Conservation (phyloP, 2,329 filamentous ascomycete species). For the Claviceps sp. region DNA sequence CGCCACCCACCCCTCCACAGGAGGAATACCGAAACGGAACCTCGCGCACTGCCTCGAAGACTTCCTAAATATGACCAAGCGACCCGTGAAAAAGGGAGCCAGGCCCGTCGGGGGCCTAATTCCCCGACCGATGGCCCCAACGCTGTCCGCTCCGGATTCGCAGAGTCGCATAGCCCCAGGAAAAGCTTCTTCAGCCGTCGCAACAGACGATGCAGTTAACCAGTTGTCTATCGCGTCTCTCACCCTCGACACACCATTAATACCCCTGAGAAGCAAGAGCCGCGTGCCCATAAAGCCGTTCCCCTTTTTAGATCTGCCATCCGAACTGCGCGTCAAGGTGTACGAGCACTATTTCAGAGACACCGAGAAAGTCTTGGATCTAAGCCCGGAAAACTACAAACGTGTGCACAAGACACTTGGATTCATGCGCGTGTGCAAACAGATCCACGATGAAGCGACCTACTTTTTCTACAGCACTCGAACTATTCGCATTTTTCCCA, state of each 20-base stretch:
- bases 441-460: slow-evolving; percentile 49
- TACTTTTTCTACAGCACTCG: slow-evolving; percentile 52
- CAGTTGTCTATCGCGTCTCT: slow-evolving; percentile 29
- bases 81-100: slow-evolving; percentile 11
- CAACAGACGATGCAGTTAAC: slow-evolving; percentile 28
- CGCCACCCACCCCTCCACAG: background rate
- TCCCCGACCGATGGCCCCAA: slow-evolving; percentile 17
- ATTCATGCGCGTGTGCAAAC: slow-evolving; percentile 47
- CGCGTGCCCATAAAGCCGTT: slow-evolving; percentile 34
- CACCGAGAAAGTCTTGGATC: slow-evolving; percentile 43
- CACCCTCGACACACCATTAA: slow-evolving; percentile 25
- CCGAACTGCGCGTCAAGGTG: slow-evolving; percentile 56
- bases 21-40: background rate
- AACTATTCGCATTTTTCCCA: slow-evolving; percentile 54
- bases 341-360: slow-evolving; percentile 50
- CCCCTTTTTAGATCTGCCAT: slow-evolving; percentile 52
- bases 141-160: slow-evolving; percentile 19
- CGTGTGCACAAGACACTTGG: slow-evolving; percentile 45
- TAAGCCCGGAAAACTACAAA: slow-evolving; percentile 53
- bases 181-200: slow-evolving; percentile 19
- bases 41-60: background rate
- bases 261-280: slow-evolving; percentile 18
- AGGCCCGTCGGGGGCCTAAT: slow-evolving; percentile 10
- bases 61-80: slow-evolving; percentile 12
- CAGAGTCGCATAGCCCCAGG: slow-evolving; percentile 21